Conservation (phyloP, 179 eudicot genomes). For the Heliamphora ciliata region DNA sequence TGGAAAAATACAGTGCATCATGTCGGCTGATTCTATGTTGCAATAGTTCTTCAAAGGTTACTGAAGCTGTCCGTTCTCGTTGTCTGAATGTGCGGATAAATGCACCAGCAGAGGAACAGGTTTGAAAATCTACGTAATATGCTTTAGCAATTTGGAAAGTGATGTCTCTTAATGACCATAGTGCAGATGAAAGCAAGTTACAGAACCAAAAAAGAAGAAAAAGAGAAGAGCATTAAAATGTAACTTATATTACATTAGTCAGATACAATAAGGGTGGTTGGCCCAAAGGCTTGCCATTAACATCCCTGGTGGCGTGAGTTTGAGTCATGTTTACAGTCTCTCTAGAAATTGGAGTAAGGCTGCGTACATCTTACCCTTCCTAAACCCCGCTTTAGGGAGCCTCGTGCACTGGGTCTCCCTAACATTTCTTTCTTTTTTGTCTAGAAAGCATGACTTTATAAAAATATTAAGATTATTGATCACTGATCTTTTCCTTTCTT, state of each 20-base stretch:
- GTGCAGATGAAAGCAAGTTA: background rate
- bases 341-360: no score
- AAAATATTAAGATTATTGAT: background rate
- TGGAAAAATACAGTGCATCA: constrained; percentile 96
- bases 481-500: background rate
- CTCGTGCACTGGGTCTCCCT: background rate
- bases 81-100: constrained; percentile 74
- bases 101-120: constrained; percentile 85
- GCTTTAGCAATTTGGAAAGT: background rate
- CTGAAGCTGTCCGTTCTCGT: constrained; percentile 95
- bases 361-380: no score
- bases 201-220: background rate
- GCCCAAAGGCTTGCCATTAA: no score
- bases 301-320: no score
- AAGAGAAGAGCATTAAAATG: background rate
- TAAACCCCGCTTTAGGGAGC: no score
- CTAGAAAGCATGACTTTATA: background rate
- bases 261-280: background rate
- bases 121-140: constrained; percentile 15
- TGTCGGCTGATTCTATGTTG: constrained; percentile 88
- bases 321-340: no score
- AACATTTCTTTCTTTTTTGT: background rate
- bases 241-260: background rate
- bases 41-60: constrained; percentile 91
- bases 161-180: background rate